phyloP scores from a whole-genome alignment of 805 yeast genomes.

The Yamadazyma insecticola region DNA sequence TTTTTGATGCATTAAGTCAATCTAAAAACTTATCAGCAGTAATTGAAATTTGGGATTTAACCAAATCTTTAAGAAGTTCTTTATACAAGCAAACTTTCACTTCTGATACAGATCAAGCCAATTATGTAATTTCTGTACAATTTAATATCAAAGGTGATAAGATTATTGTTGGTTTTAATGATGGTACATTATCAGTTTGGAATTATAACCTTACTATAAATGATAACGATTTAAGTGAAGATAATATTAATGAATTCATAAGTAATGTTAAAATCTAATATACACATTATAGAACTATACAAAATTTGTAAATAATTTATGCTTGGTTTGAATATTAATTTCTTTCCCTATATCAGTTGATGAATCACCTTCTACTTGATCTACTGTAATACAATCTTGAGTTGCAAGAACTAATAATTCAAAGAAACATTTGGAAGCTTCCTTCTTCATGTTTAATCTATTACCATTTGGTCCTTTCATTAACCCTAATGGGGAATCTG shows the following conservation, averaged over 20 bases:
- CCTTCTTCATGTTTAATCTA: slow-evolving; percentile 38
- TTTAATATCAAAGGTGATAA: too few species aligned
- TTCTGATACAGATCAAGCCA: slow-evolving; percentile 5
- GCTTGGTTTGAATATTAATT: slow-evolving; percentile 48
- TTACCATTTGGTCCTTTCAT: slow-evolving; percentile 34
- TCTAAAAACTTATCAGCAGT: slow-evolving; percentile 9
- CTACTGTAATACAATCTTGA: slow-evolving; percentile 58
- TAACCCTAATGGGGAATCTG: slow-evolving; percentile 48
- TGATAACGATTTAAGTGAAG: slow-evolving; percentile 3
- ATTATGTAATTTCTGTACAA: too few species aligned
- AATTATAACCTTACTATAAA: too few species aligned
- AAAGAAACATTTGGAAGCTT: slow-evolving; percentile 72
- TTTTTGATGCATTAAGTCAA: slow-evolving; percentile 7
- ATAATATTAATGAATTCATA: slow-evolving; percentile 9
- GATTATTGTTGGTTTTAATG: slow-evolving; percentile 17
- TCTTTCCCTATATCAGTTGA: slow-evolving; percentile 47
- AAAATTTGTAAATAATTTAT: slow-evolving; percentile 26
- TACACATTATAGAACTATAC: slow-evolving; percentile 9
- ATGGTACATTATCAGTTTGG: slow-evolving; percentile 16
- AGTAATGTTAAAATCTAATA: slow-evolving; percentile 9
- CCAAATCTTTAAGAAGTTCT: slow-evolving; percentile 2
- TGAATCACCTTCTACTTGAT: slow-evolving; percentile 42
- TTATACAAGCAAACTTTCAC: slow-evolving; percentile 1
- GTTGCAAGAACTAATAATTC: slow-evolving; percentile 81
- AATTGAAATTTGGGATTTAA: slow-evolving; percentile 29